Evolutionary conservation across 2,329 filamentous ascomycete genomes (phyloP).

Genomic region (Hymenoscyphus fraxineus): DNA sequence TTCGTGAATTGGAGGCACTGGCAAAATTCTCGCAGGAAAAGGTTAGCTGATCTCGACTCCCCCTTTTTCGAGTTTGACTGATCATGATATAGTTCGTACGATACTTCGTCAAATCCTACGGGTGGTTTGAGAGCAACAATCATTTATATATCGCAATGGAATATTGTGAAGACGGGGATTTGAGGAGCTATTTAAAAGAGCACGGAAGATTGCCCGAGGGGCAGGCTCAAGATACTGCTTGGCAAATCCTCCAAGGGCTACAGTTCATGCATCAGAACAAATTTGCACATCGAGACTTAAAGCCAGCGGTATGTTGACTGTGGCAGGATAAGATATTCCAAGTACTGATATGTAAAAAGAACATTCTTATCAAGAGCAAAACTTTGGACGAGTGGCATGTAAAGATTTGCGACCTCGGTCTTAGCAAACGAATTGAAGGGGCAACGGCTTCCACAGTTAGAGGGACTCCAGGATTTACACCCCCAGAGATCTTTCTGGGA

Average conservation of each 20-base stretch:
- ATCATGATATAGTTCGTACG: not conserved
- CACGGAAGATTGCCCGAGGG: conserved; percentile 1
- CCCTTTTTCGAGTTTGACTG: no score
- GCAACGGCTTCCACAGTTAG: not conserved
- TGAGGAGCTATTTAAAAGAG: conserved; percentile 25
- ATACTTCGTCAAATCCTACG: conserved; percentile 33
- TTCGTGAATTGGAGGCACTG: not conserved
- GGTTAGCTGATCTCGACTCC: not conserved
- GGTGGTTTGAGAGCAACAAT: conserved; percentile 37
- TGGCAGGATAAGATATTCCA: not conserved
- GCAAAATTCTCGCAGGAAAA: not conserved
- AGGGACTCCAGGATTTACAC: not conserved
- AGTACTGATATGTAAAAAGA: not conserved
- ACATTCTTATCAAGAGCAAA: not conserved
- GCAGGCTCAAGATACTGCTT: not conserved
- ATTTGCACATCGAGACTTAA: conserved; percentile 16
- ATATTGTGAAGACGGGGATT: conserved; percentile 36
- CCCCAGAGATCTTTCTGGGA: not conserved
- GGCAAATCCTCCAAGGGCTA: conserved; percentile 11
- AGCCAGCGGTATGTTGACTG: conserved; percentile 9
- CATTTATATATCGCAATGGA: conserved; percentile 39
- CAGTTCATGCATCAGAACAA: conserved; percentile 14
- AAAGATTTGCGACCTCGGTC: conserved; percentile 1
- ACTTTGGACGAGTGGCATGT: not conserved
- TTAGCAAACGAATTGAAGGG: not conserved